These are phyloP conservation scores for Ilex aquifolium DNA, from an alignment of 257 asterid genomes.

Conservation along the genomic window DNA sequence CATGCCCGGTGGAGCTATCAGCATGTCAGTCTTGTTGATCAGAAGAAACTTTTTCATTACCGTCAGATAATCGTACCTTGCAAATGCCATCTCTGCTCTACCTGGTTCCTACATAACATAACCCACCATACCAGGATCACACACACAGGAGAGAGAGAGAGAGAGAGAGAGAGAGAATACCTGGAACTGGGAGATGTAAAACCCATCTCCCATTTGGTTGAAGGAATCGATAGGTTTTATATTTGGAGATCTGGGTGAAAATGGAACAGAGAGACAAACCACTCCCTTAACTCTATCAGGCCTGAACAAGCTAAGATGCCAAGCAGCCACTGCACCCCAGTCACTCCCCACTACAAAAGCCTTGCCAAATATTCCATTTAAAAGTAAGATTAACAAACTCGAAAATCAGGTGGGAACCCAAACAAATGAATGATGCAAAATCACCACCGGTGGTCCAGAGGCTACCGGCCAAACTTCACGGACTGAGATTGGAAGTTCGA, in stretches of 20 bases:
- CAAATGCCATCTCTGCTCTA: conserved; percentile 45
- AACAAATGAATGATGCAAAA: not conserved
- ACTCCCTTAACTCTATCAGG: conserved; percentile 41
- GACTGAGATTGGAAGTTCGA: too few species aligned
- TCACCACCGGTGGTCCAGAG: not conserved
- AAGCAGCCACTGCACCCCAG: conserved; percentile 51
- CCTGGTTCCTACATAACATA: conserved; percentile 32
- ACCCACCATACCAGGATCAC: not conserved
- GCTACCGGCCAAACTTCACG: not conserved
- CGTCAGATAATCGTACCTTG: conserved; percentile 33
- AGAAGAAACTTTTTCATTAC: conserved; percentile 44
- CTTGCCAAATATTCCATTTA: conserved; percentile 2
- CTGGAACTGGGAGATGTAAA: conserved; percentile 46
- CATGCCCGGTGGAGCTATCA: conserved; percentile 36
- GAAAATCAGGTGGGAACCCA: not conserved
- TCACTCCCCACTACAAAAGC: conserved; percentile 45
- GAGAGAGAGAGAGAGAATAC: conserved; percentile 11
- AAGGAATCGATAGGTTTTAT: conserved; percentile 23
- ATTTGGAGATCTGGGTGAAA: conserved; percentile 22
- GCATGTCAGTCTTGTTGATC: conserved; percentile 23
- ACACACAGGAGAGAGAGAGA: not conserved
- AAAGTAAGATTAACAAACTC: not conserved
- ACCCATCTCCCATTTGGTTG: conserved; percentile 35
- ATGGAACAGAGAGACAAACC: conserved; percentile 34
- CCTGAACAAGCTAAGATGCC: conserved; percentile 42